A percentile compares a stretch with the other conserved stretches of the same genome.
Evolutionary conservation across 495 filamentous ascomycete species (phyloP).

Genomic region (Tirmania nivea): DNA sequence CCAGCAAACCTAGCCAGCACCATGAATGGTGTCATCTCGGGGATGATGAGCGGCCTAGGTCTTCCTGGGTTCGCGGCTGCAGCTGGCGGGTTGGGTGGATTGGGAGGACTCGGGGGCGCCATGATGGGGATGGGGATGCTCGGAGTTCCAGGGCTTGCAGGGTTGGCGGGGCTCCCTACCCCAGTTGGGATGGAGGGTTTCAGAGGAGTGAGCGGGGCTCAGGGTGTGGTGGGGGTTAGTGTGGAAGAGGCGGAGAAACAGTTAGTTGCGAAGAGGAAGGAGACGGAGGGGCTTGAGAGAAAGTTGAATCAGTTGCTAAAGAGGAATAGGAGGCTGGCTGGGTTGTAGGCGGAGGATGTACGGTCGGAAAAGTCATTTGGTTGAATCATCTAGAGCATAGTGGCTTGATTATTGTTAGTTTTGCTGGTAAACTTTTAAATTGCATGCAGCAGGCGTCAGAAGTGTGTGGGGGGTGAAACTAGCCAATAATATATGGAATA

Average conservation of each 20-base stretch:
- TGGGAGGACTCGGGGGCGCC: no score
- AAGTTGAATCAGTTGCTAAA: conserved; percentile 36
- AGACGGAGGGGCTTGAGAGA: conserved; percentile 49
- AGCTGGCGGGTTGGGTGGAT: no score
- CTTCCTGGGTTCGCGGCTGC: no score
- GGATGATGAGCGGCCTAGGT: background rate
- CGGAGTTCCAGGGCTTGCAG: background rate
- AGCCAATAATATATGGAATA: no score
- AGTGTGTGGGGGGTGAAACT: no score
- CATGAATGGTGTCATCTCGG: background rate
- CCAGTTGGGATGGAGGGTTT: background rate
- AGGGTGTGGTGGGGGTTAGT: conserved; percentile 26
- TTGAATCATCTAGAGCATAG: no score
- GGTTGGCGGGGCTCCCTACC: background rate
- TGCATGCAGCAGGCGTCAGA: no score
- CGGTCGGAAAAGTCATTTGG: no score
- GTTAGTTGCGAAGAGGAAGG: conserved; percentile 35
- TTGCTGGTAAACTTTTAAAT: no score
- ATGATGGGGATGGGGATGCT: background rate
- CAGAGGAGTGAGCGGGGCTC: background rate
- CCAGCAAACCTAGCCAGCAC: background rate
- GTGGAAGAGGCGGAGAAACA: conserved; percentile 40
- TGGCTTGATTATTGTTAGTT: no score
- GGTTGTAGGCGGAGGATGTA: background rate
- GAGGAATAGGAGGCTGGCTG: conserved; percentile 32